Evolutionary conservation across 208 protist species (phyloP).

Genomic region (Crithidia thermophila): DNA sequence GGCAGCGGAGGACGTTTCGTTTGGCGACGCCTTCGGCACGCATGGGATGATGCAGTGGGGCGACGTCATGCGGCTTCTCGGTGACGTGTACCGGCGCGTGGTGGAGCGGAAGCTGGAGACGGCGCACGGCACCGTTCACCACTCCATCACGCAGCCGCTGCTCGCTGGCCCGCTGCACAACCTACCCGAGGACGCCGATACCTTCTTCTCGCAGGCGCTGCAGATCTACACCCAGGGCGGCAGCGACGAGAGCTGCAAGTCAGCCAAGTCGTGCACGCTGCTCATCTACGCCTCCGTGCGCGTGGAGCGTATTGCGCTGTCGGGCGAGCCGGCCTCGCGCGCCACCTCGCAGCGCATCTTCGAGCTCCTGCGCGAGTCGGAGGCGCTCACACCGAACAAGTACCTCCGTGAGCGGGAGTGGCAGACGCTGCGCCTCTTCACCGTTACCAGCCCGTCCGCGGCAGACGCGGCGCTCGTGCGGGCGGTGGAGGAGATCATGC

Average conservation of each 20-base stretch:
- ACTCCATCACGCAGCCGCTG: conserved; percentile 48
- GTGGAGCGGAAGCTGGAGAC: conserved; percentile 43
- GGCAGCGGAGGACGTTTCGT: conserved; percentile 34
- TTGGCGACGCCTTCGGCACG: conserved; percentile 54
- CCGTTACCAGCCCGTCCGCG: conserved; percentile 21
- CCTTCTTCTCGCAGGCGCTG: conserved; percentile 50
- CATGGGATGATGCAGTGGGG: conserved; percentile 34
- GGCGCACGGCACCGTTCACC: conserved; percentile 12
- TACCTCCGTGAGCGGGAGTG: conserved; percentile 37
- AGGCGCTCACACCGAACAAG: conserved; percentile 15
- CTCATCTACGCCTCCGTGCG: conserved; percentile 46
- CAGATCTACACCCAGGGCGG: conserved; percentile 50
- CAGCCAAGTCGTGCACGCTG: conserved; percentile 41
- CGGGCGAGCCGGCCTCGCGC: conserved; percentile 35
- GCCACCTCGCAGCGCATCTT: conserved; percentile 40
- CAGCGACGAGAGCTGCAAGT: conserved; percentile 32
- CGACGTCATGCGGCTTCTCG: conserved; percentile 52
- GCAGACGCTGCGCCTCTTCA: conserved; percentile 72
- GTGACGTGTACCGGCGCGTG: conserved; percentile 67
- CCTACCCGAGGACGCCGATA: conserved; percentile 50
- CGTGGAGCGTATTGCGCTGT: conserved; percentile 35
- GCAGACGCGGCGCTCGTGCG: conserved; percentile 33
- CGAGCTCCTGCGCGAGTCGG: conserved; percentile 43
- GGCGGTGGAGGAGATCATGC: conserved; percentile 33
- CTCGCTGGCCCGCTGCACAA: conserved; percentile 40